Conservation (phyloP, 1,284 basidiomycete species). For the Ceratorhiza oryzae-sativae region DNA sequence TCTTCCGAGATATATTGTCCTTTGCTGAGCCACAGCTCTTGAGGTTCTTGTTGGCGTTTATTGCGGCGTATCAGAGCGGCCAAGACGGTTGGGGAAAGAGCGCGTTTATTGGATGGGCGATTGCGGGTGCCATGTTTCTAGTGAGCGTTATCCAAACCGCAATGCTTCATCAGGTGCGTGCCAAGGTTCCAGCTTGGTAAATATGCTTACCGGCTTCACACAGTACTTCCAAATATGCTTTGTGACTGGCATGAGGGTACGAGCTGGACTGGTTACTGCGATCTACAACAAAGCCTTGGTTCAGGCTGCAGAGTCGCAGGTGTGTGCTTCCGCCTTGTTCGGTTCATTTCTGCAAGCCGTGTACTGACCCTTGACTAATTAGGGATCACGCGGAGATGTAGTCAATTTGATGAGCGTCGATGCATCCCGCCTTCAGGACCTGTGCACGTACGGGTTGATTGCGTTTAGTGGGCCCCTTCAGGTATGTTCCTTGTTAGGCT, state of each 20-base stretch:
- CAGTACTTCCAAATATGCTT: slow-evolving; percentile 85
- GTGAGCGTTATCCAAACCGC: slow-evolving; percentile 79
- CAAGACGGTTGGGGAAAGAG: background rate
- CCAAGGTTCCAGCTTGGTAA: slow-evolving; percentile 41
- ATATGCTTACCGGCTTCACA: slow-evolving; percentile 36
- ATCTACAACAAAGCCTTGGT: slow-evolving; percentile 89
- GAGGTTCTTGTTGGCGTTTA: slow-evolving; percentile 82
- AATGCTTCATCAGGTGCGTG: slow-evolving; percentile 80
- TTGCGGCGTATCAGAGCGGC: slow-evolving; percentile 71
- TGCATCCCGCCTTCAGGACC: slow-evolving; percentile 84
- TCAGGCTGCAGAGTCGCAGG: slow-evolving; percentile 83
- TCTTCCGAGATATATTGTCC: slow-evolving; percentile 78
- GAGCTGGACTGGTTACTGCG: slow-evolving; percentile 82
- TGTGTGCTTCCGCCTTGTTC: slow-evolving; percentile 43
- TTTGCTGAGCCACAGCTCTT: slow-evolving; percentile 93
- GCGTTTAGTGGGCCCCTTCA: slow-evolving; percentile 74
- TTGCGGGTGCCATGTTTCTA: slow-evolving; percentile 81
- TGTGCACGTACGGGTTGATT: slow-evolving; percentile 81
- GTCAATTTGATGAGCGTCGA: slow-evolving; percentile 94
- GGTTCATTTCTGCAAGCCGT: background rate
- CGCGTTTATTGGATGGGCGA: slow-evolving; percentile 69
- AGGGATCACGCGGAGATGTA: slow-evolving; percentile 84
- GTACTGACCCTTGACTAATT: slow-evolving; percentile 30
- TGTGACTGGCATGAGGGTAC: slow-evolving; percentile 89
- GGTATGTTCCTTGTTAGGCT: too few species aligned